Evolutionary conservation across 1,284 basidiomycete genomes (phyloP).

Genomic region (Rugosomyces carneus): DNA sequence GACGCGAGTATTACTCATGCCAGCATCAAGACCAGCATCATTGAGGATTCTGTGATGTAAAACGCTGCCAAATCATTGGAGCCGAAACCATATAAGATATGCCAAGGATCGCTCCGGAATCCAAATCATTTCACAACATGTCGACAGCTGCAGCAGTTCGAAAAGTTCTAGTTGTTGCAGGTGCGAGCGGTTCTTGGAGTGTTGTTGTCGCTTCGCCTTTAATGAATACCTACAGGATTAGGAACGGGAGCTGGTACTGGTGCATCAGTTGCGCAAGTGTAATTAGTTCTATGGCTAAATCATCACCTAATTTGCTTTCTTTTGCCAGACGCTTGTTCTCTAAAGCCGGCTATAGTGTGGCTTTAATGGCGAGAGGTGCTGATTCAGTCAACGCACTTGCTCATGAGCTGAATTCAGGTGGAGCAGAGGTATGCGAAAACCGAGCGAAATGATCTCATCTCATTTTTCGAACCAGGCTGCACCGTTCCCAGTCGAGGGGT

Average conservation of each 20-base stretch:
- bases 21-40: no score
- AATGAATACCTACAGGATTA: constrained; percentile 4
- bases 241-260: constrained; percentile 14
- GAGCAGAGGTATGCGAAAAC: constrained; percentile 46
- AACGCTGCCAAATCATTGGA: background rate
- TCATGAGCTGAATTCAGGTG: constrained; percentile 48
- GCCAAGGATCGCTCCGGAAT: background rate
- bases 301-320: background rate
- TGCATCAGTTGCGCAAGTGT: constrained; percentile 12
- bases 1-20: no score
- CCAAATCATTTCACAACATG: constrained; percentile 9
- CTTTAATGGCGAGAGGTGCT: constrained; percentile 57
- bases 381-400: constrained; percentile 49
- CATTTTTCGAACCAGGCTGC: constrained; percentile 40
- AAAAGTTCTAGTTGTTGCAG: constrained; percentile 23
- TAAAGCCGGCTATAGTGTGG: constrained; percentile 62
- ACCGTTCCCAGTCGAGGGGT: constrained; percentile 53
- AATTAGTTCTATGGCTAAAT: background rate
- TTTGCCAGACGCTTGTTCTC: constrained; percentile 51
- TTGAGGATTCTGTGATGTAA: no score
- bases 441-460: background rate
- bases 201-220: background rate
- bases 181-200: constrained; percentile 4
- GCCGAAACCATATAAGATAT: background rate
- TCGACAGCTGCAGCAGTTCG: constrained; percentile 13